Base-by-base conservation (phyloP, 768 basidiomycete genomes). In the Phylloporus scabripes region DNA sequence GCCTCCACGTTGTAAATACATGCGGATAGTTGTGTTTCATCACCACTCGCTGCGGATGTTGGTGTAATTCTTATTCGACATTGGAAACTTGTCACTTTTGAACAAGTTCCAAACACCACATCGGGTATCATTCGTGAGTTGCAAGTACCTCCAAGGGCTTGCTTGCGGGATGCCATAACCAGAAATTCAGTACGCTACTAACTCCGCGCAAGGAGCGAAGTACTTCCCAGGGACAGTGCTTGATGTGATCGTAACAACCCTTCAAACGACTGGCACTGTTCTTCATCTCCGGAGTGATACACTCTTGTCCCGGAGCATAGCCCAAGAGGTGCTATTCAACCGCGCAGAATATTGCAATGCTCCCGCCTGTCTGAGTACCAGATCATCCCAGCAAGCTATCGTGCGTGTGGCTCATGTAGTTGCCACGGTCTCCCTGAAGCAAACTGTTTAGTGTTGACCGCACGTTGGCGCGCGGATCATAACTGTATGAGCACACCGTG, bases 1-100 rank as follows among this genome's bases (percentile, higher is more conserved):
- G 34, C 31, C 37, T 21, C 40, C 39, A 33, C 49, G 42, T 39
- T 51, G 45, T 57, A 64, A 39, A 21, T 15, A 18, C 43, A 10
- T 18, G 23, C 36, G 36, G 43, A 51, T 40, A 32, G 46, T 21
- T 26, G 26, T 49, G 37, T 40, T 49, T 18, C 40, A 28, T 48
- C 59, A 40, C 21, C 12, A 15, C 40, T 26, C 40, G 40, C 9
- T 9, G 24, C 21, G n/a, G 20, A 17, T 38, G 18, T 21, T 9
- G 24, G 14, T 8, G 23, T n/a, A n/a, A 26, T 28, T 7, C n/a
- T n/a, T n/a, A 24, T 41, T 24, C 11, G 37, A 17, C 9, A 38
- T 20, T 18, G 36, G 32, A 14, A 33, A 33, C 12, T 32, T 32
- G 17, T 37, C 17, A 11, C 36, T 18, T 37, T 3, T 37, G 37